Conservation (phyloP, 495 filamentous ascomycete genomes). For the Friedmanniomyces endolithicus region DNA sequence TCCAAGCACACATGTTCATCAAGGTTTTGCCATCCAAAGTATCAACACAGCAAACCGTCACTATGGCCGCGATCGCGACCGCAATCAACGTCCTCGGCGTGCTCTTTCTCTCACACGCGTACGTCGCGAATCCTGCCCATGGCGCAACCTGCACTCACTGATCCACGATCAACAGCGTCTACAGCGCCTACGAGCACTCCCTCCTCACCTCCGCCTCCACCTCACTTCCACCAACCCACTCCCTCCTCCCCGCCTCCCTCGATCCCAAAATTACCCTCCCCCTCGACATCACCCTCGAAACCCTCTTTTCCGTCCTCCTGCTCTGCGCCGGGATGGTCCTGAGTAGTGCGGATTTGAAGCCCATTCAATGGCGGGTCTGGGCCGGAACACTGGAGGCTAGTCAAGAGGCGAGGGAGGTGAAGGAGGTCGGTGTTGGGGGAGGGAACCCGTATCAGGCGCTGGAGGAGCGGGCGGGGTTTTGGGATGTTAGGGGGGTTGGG, state of each 20-base stretch:
- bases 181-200: conserved; percentile 36
- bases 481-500: conserved; percentile 33
- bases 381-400: conserved; percentile 28
- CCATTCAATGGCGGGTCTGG: conserved; percentile 34
- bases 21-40: neutral
- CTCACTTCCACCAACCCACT: conserved; percentile 3
- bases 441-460: conserved; percentile 31
- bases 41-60: neutral
- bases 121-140: conserved; percentile 12
- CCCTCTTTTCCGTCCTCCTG: conserved; percentile 30
- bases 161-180: conserved; percentile 26
- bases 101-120: conserved; percentile 35
- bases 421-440: conserved; percentile 20
- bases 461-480: conserved; percentile 32
- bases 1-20: neutral
- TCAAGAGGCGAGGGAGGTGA: conserved; percentile 16
- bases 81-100: conserved; percentile 28
- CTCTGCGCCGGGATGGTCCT: conserved; percentile 32
- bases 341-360: conserved; percentile 25
- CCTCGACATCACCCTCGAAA: conserved; percentile 33
- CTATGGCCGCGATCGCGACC: conserved; percentile 2
- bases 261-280: conserved; percentile 24
- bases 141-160: conserved; percentile 12
- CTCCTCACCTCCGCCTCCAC: conserved; percentile 15
- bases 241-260: conserved; percentile 12